phyloP scores from a whole-genome alignment of 768 basidiomycete species.

The Glaciozyma antarctica region DNA sequence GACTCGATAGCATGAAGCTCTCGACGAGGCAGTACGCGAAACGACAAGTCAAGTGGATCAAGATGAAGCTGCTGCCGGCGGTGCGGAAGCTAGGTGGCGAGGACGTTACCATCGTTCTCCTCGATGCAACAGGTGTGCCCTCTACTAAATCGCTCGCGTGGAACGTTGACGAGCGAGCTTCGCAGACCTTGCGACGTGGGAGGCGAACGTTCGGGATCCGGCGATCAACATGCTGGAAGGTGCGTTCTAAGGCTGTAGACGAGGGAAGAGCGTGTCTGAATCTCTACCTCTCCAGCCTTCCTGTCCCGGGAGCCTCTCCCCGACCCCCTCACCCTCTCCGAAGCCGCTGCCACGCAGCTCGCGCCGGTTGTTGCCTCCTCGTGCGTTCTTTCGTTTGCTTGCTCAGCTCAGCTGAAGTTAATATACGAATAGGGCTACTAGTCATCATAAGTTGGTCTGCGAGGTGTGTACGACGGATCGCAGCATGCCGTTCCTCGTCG shows the following conservation, averaged over 20 bases:
- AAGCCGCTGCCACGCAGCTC: constrained; percentile 6
- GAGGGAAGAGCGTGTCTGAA: background rate
- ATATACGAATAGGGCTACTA: background rate
- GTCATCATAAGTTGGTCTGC: constrained; percentile 18
- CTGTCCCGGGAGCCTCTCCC: constrained; percentile 5
- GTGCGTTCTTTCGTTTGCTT: background rate
- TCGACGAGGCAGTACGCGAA: constrained; percentile 87
- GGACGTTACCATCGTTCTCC: constrained; percentile 41
- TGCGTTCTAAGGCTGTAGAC: background rate
- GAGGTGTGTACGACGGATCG: constrained; percentile 20
- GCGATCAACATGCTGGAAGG: constrained; percentile 10
- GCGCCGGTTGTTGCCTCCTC: background rate
- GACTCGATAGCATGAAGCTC: constrained; percentile 69
- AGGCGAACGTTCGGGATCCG: constrained; percentile 6
- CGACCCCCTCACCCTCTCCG: constrained; percentile 12
- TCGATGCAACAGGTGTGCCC: constrained; percentile 41
- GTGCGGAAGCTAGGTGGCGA: constrained; percentile 18
- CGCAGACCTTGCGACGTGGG: constrained; percentile 13
- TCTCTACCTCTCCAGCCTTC: constrained; percentile 2
- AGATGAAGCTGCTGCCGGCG: constrained; percentile 71
- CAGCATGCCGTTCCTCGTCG: constrained; percentile 15
- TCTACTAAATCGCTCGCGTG: fast-evolving
- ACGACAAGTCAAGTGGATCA: constrained; percentile 82
- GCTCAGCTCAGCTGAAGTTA: background rate
- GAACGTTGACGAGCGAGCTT: background rate